Conservation (phyloP, 2,329 filamentous ascomycete genomes). For the Tolypocladium ovalisporum region DNA sequence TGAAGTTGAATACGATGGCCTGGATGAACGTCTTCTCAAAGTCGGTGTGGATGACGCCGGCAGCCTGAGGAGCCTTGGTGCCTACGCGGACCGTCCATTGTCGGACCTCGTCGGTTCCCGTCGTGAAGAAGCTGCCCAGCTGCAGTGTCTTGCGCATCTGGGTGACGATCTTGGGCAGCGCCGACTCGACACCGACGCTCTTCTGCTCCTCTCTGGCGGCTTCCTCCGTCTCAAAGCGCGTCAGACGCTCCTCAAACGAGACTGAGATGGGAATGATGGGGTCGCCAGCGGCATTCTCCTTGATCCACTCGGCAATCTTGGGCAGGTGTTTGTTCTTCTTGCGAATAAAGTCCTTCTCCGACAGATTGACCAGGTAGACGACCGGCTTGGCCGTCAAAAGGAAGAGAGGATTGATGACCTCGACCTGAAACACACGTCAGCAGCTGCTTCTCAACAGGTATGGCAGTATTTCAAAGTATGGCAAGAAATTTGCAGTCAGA, state of each 20-base stretch:
- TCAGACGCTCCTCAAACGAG: constrained; percentile 83
- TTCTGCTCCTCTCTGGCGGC: constrained; percentile 81
- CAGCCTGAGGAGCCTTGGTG: constrained; percentile 94
- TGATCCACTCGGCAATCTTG: constrained; percentile 91
- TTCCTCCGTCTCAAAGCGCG: constrained; percentile 65
- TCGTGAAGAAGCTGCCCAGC: constrained; percentile 94
- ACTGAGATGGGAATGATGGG: constrained; percentile 91
- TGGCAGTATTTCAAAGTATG: constrained; percentile 3
- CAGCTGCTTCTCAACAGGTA: neutral
- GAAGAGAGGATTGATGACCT: constrained; percentile 94
- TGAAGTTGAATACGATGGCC: constrained; percentile 86
- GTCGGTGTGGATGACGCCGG: constrained; percentile 95
- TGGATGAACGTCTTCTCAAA: constrained; percentile 99
- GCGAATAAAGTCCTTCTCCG: constrained; percentile 91
- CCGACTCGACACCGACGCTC: constrained; percentile 74
- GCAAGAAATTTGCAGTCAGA: constrained; percentile 43
- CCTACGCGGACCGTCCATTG: constrained; percentile 97
- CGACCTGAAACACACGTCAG: constrained; percentile 52
- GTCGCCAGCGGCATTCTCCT: constrained; percentile 77
- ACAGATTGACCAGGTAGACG: constrained; percentile 93
- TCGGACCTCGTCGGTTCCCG: constrained; percentile 86
- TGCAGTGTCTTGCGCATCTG: constrained; percentile 90
- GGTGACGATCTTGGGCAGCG: constrained; percentile 79
- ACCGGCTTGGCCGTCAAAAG: constrained; percentile 94
- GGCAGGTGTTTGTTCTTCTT: constrained; percentile 99